phyloP scores from a whole-genome alignment of 352 stramenopile genomes.

The Phytophthora parvispora region DNA sequence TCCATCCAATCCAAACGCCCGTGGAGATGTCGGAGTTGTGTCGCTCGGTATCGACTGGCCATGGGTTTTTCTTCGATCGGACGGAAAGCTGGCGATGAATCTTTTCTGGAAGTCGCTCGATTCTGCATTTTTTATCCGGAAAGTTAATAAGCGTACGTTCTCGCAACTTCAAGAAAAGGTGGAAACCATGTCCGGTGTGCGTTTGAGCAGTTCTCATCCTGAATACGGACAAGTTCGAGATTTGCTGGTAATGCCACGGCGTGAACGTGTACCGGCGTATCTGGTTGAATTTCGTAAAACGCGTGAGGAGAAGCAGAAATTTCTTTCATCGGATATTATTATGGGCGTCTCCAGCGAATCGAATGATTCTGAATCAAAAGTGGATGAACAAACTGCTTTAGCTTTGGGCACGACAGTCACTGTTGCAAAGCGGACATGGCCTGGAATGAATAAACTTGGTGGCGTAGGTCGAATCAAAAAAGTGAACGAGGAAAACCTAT shows the following conservation, averaged over 20 bases:
- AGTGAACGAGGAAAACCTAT: constrained; percentile 54
- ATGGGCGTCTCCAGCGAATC: constrained; percentile 52
- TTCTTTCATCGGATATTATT: constrained; percentile 70
- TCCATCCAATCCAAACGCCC: neutral
- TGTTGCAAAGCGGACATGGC: constrained; percentile 87
- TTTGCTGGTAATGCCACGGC: constrained; percentile 53
- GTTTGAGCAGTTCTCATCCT: constrained; percentile 34
- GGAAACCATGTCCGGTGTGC: constrained; percentile 49
- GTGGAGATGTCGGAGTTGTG: constrained; percentile 16
- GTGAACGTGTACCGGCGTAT: constrained; percentile 52
- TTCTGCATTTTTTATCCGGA: constrained; percentile 66
- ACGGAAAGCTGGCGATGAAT: constrained; percentile 90
- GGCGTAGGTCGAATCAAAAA: constrained; percentile 75
- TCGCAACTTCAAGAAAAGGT: constrained; percentile 36
- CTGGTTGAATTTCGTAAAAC: constrained; percentile 62
- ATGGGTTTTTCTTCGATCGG: constrained; percentile 82
- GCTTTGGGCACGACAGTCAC: constrained; percentile 70
- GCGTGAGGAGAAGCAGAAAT: constrained; percentile 63
- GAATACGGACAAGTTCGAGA: constrained; percentile 50
- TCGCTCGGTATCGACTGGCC: constrained; percentile 73
- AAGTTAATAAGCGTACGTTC: constrained; percentile 54
- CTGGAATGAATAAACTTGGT: constrained; percentile 90
- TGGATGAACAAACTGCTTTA: constrained; percentile 59
- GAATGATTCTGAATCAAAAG: constrained; percentile 40
- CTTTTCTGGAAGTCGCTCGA: constrained; percentile 83